phyloP scores from a whole-genome alignment of 768 basidiomycete species.

The Suillus alpinus region DNA sequence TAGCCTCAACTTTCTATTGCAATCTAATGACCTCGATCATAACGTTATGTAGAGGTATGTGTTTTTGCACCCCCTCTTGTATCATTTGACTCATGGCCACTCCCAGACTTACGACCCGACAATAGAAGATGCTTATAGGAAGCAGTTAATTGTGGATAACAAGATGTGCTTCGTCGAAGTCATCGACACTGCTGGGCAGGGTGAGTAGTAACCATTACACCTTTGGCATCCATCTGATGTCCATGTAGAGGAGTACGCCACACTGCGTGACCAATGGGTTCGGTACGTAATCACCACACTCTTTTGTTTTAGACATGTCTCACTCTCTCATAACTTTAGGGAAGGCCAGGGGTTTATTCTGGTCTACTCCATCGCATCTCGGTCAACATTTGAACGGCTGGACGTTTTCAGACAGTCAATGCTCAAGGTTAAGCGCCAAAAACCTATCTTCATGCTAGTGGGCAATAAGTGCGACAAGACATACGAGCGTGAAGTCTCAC shows the following conservation, averaged over 20 bases:
- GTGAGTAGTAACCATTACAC: constrained; percentile 41
- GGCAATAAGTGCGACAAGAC: constrained; percentile 95
- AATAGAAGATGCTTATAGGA: constrained; percentile 97
- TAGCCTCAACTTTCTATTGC: constrained; percentile 6
- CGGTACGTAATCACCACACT: constrained; percentile 54
- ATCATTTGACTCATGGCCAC: constrained; percentile 9
- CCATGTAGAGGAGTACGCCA: constrained; percentile 88
- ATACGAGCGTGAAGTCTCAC: constrained; percentile 87
- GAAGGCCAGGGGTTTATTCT: constrained; percentile 98
- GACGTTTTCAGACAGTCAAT: constrained; percentile 90
- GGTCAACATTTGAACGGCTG: constrained; percentile 86
- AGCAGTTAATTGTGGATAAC: constrained; percentile 92
- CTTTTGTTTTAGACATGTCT: constrained; percentile 7
- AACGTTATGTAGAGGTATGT: constrained; percentile 49
- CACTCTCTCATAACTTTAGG: constrained; percentile 38
- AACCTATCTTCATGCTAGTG: constrained; percentile 89
- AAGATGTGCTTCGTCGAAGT: constrained; percentile 95
- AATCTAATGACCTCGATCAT: constrained; percentile 15
- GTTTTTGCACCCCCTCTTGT: constrained; percentile 9
- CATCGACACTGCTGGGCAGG: constrained; percentile 97
- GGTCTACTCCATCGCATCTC: constrained; percentile 95
- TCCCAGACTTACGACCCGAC: constrained; percentile 93
- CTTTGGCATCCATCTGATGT: constrained; percentile 18
- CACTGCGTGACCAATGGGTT: constrained; percentile 96
- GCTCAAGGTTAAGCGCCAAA: constrained; percentile 80